Base-by-base conservation (phyloP, 192 early-diverging fungal species). In the Backusella psychrophila region DNA sequence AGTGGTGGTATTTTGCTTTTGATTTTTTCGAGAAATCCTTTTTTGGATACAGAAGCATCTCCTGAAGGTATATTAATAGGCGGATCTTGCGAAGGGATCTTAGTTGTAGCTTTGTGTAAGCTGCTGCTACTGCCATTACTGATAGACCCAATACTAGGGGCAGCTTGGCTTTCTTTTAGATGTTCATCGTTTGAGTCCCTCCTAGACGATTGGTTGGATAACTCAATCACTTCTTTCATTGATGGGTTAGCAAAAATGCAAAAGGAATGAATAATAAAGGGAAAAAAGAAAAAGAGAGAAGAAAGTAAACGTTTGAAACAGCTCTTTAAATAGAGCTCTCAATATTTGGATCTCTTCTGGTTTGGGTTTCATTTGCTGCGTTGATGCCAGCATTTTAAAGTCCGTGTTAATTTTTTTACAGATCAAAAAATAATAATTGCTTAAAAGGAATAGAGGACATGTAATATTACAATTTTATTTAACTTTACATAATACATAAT, bases 1-100 rank as follows among this genome's bases (percentile, higher is more conserved):
- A 69, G 52, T 69, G 66, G 66, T 26, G 75, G 75, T 53, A 75
- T 17, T 35, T 34, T 75, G 26, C 56, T 29, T 63, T 63, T 63
- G 12, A 63, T 23, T 26, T 63, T 63, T 29, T 29, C 56, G 56
- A 63, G 11, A 29, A 26, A 12, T 14, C 23, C 11, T 63, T 63
- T 63, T 14, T 63, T 63, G 21, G 21, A 4, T 23, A 63, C 23
- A 29, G 23, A 23, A 63, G 26, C 11, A 29, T 12, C 26, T 26
- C 26, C 12, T 29, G 56, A 63, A 12, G 56, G 23, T 63, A 29
- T 63, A 63, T 14, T 63, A 11, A 12, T 11, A 29, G 23, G 2
- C 26, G 56, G 26, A 63, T 63, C 9, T 63, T n/a, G 3, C 4
- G 21, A 14, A 4, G 11, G 56, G 2, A 12, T 63, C 26, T 23